phyloP scores from a whole-genome alignment of 371 early-diverging fungal genomes.

The Mucor sp. region DNA sequence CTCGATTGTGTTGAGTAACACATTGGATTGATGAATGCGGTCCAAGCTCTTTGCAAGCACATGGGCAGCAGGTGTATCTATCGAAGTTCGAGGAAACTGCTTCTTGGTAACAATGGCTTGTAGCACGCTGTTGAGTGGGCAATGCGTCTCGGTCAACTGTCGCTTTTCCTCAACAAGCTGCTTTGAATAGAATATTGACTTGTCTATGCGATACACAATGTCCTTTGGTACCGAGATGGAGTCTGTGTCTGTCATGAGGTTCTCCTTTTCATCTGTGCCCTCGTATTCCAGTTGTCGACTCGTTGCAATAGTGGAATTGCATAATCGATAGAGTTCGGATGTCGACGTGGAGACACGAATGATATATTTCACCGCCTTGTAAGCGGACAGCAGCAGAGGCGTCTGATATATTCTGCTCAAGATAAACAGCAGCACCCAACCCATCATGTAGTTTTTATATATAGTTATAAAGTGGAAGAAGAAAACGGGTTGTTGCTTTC shows the following conservation, averaged over 20 bases:
- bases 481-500: background rate
- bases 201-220: slow-evolving; percentile 36
- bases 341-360: slow-evolving; percentile 52
- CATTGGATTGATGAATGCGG: slow-evolving; percentile 57
- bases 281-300: slow-evolving; percentile 20
- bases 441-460: slow-evolving; percentile 18
- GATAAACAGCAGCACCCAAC: slow-evolving; percentile 51
- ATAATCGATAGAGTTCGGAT: slow-evolving; percentile 69
- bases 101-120: slow-evolving; percentile 53
- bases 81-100: slow-evolving; percentile 39
- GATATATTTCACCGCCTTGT: slow-evolving; percentile 57
- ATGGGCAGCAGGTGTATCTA: slow-evolving; percentile 48
- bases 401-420: slow-evolving; percentile 58
- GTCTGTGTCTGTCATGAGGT: slow-evolving; percentile 7
- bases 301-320: slow-evolving; percentile 39
- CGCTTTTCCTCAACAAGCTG: slow-evolving; percentile 53
- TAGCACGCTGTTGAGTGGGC: slow-evolving; percentile 40
- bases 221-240: background rate
- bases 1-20: slow-evolving; percentile 61
- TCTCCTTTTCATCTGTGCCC: slow-evolving; percentile 17
- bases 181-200: slow-evolving; percentile 58
- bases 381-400: slow-evolving; percentile 48
- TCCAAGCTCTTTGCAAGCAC: slow-evolving; percentile 55
- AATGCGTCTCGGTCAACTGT: slow-evolving; percentile 44
- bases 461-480: background rate